A percentile compares a stretch with the other conserved stretches of the same genome.
phyloP scores from a whole-genome alignment of 768 basidiomycete species.

The Pleurotus giganteus region DNA sequence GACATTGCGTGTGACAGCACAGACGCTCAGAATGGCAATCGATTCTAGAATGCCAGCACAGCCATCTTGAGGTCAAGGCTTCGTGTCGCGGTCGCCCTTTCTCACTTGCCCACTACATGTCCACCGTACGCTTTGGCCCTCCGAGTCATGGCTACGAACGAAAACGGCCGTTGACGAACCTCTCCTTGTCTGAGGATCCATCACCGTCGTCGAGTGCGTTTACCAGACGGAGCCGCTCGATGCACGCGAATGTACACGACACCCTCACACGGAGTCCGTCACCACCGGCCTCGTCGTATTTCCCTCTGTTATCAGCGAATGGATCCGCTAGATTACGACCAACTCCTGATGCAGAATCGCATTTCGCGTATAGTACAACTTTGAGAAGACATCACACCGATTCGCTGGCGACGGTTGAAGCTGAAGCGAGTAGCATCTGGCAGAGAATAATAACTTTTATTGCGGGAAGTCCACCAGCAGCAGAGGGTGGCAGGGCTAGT shows the following conservation, averaged over 20 bases:
- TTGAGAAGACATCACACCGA: conserved; percentile 66
- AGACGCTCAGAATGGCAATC: background rate
- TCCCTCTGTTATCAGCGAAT: conserved; percentile 55
- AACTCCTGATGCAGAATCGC: conserved; percentile 60
- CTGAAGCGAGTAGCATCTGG: conserved; percentile 52
- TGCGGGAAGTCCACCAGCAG: conserved; percentile 32
- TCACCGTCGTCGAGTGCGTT: conserved; percentile 36
- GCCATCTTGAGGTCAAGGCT: background rate
- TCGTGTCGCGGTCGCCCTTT: background rate
- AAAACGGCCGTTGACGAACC: conserved; percentile 34
- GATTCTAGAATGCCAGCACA: background rate
- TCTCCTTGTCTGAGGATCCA: conserved; percentile 29
- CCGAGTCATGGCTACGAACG: conserved; percentile 35
- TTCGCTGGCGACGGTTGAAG: conserved; percentile 41
- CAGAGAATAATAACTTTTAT: conserved; percentile 38
- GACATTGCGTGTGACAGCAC: too few relatives aligned
- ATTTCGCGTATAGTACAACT: conserved; percentile 84
- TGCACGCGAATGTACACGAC: conserved; percentile 21
- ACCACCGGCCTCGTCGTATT: conserved; percentile 82
- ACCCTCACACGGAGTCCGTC: conserved; percentile 40
- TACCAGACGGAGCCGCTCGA: conserved; percentile 24
- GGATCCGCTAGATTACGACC: conserved; percentile 50
- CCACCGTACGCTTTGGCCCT: conserved; percentile 15
- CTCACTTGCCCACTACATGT: background rate
- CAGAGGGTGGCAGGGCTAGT: conserved; percentile 27